Conservation (phyloP, 768 basidiomycete species). For the Boletus tylopilopsis region DNA sequence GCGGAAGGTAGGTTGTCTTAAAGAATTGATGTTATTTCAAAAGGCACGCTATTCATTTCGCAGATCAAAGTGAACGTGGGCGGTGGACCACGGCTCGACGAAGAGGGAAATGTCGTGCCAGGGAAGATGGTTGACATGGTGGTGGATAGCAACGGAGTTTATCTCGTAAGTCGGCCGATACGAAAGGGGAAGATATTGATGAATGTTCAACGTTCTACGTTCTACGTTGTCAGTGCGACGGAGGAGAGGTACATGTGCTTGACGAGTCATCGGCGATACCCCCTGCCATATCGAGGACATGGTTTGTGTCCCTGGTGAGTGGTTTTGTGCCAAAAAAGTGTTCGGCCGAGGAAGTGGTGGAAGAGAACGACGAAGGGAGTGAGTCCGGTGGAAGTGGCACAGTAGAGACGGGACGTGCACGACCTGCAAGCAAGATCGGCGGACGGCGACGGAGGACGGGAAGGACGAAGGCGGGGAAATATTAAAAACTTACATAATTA, state of each 20-base stretch:
- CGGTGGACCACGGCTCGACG: conserved; percentile 46
- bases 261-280: conserved; percentile 54
- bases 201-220: too few species aligned
- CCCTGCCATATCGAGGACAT: conserved; percentile 63
- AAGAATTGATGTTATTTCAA: background rate
- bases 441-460: conserved; percentile 62
- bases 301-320: conserved; percentile 53
- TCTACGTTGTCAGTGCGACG: conserved; percentile 49
- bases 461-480: conserved; percentile 35
- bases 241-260: conserved; percentile 52
- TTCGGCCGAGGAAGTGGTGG: conserved; percentile 23
- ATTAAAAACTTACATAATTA: conserved; percentile 4
- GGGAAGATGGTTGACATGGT: conserved; percentile 73
- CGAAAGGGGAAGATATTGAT: conserved; percentile 9
- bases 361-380: conserved; percentile 38
- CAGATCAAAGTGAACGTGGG: conserved; percentile 75
- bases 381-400: conserved; percentile 42
- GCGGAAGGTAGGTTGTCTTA: conserved; percentile 54
- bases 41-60: conserved; percentile 2
- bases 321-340: conserved; percentile 19
- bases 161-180: conserved; percentile 53
- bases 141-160: conserved; percentile 73
- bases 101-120: conserved; percentile 48
- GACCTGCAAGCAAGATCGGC: conserved; percentile 53
- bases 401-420: conserved; percentile 23